A percentile compares a stretch with the other conserved stretches of the same genome.
phyloP scores from a whole-genome alignment of 139 green algal species.

The Micractinium sp. region DNA sequence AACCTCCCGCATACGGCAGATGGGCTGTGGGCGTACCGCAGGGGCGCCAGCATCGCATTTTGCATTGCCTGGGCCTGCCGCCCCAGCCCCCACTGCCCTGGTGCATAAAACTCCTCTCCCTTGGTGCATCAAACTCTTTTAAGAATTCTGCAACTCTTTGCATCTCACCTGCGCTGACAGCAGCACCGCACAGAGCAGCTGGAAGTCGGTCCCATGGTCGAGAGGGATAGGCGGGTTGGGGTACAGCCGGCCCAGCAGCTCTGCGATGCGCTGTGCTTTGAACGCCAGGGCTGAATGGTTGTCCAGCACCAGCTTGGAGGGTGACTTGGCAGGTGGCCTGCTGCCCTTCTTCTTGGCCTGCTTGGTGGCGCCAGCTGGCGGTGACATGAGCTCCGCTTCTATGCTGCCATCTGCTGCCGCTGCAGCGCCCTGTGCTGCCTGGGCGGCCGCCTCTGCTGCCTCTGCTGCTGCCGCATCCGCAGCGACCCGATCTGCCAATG shows the following conservation, averaged over 20 bases:
- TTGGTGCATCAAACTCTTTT: too few relatives aligned
- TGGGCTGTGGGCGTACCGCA: too few relatives aligned
- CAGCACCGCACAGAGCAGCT: constrained; percentile 86
- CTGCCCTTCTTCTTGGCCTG: constrained; percentile 3
- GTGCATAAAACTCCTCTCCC: too few relatives aligned
- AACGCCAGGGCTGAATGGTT: constrained; percentile 14
- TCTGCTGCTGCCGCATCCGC: not conserved
- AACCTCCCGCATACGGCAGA: too few relatives aligned
- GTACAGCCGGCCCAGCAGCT: constrained; percentile 77
- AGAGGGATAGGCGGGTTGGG: constrained; percentile 76
- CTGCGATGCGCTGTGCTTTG: constrained; percentile 65
- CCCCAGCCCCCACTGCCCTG: too few relatives aligned
- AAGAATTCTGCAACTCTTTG: too few relatives aligned
- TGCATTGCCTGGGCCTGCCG: too few relatives aligned
- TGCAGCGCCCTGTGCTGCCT: not conserved
- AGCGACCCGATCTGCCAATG: not conserved
- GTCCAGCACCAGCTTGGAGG: constrained; percentile 30
- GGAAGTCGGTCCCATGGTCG: constrained; percentile 69
- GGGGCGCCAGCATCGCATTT: too few relatives aligned
- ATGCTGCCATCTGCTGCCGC: not conserved
- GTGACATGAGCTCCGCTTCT: not conserved
- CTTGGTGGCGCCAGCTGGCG: not conserved
- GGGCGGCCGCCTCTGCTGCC: not conserved
- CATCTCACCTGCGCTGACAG: constrained; percentile 73
- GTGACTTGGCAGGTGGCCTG: not conserved